Base-by-base conservation (phyloP, 2,329 filamentous ascomycete genomes). In the Fonsecaea erecta region DNA sequence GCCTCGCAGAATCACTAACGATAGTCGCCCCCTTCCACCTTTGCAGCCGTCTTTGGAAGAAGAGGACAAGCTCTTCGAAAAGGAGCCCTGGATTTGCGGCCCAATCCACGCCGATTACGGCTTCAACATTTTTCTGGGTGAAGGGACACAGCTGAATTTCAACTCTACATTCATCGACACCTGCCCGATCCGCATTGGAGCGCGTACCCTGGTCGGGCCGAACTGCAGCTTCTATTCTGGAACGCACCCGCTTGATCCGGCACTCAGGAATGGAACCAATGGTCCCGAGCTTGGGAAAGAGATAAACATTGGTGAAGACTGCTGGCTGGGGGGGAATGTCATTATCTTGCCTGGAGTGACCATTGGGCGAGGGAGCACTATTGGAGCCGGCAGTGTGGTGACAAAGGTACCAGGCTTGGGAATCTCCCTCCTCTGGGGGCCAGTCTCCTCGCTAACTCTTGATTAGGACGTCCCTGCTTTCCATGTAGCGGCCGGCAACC, bases 101-200 rank as follows among this genome's bases (percentile, higher is more conserved):
- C 91, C 91, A 0, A 81, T 95, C 60, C 85, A 82, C 52, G 84
- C 90, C 66, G 92, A 96, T 77, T 94, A 95, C 71, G 92, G 92
- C 2, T 88, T 83, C 72, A 93, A 95, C 68, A 80, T 94, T 52
- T 85, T 83, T 63, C 75, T 93, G 7, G 92, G 90, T 18, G 79
- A 85, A 52, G 86, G 87, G 61, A 90, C 91, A 14, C 95, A 88
- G 73, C 83, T 96, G 75, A 96, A 90, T 78, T 88, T 84, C 74
- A 88, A 92, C 76, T 88, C 86, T 71, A 88, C 87, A 5, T 90
- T 92, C 74, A 80, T 96, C 32, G 93, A 96, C 74, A 93, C 90
- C 1, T 90, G 88, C 75, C 77, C 82, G 30, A 90, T 96, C 62
- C 87, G 83, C 0, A 86, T 97, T 55, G 93, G 93, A 0, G 85